These are phyloP conservation scores for Dactylis glomerata DNA, from an alignment of 176 grass and related monocot species.

Conservation along the genomic window DNA sequence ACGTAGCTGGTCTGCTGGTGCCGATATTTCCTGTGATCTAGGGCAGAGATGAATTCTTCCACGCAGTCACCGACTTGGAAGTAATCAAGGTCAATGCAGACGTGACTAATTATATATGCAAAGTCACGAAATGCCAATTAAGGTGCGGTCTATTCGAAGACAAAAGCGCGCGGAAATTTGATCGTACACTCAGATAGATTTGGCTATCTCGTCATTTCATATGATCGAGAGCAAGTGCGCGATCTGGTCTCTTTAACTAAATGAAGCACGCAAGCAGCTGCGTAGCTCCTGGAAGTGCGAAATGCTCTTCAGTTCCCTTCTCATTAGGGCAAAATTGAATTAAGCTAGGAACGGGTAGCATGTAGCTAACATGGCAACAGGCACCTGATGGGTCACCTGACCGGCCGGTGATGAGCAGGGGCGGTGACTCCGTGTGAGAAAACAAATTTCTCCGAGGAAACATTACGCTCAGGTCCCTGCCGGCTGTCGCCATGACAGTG, in stretches of 20 bases:
- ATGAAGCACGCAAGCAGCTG: no score
- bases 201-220: no score
- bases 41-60: constrained; percentile 7
- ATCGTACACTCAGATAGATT: no score
- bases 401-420: background rate
- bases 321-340: background rate
- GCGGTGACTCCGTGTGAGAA: constrained; percentile 18
- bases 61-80: background rate
- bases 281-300: background rate
- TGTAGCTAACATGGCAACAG: no score
- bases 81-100: background rate
- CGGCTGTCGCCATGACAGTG: constrained; percentile 8
- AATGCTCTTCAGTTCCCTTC: background rate
- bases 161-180: background rate
- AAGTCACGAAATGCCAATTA: background rate
- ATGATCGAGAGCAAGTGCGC: no score
- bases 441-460: constrained; percentile 18
- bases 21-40: constrained; percentile 16
- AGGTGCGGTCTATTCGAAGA: background rate
- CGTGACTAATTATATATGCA: background rate
- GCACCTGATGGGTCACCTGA: background rate
- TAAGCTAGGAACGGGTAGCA: background rate
- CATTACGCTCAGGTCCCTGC: background rate
- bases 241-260: no score
- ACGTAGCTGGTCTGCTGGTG: no score